These are phyloP conservation scores for Adansonia digitata DNA, from an alignment of 345 rosid species.

Conservation along the genomic window DNA sequence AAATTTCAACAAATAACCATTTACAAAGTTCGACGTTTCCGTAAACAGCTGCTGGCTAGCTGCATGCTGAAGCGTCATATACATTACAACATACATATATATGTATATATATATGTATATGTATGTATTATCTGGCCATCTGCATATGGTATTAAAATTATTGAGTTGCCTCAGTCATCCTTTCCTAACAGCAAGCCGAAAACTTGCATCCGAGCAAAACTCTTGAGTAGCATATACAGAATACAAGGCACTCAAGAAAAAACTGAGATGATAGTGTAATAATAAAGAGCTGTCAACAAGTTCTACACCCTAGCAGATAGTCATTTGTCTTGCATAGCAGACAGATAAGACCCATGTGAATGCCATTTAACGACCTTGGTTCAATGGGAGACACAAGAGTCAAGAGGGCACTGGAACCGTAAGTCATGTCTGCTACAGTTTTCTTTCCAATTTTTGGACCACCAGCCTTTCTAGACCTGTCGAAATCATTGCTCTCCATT, in stretches of 20 bases:
- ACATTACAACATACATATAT: background rate
- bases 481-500: background rate
- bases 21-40: background rate
- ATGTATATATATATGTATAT: background rate
- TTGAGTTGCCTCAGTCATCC: background rate
- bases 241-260: background rate
- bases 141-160: background rate
- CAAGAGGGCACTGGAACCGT: background rate
- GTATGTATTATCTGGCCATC: too few relatives aligned
- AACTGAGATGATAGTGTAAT: background rate
- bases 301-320: background rate
- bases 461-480: background rate
- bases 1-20: background rate
- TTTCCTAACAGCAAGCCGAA: too few relatives aligned
- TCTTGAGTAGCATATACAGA: background rate
- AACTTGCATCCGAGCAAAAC: background rate
- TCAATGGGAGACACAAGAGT: background rate
- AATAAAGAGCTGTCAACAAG: background rate
- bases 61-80: background rate
- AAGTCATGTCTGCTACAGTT: background rate
- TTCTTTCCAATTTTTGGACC: background rate
- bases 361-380: background rate
- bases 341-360: slow-evolving; percentile 1
- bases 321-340: background rate
- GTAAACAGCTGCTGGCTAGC: background rate